A percentile compares a stretch with the other conserved stretches of the same genome.
Evolutionary conservation across 2,329 filamentous ascomycete species (phyloP).

Genomic region (Epichloe brachyelytri): DNA sequence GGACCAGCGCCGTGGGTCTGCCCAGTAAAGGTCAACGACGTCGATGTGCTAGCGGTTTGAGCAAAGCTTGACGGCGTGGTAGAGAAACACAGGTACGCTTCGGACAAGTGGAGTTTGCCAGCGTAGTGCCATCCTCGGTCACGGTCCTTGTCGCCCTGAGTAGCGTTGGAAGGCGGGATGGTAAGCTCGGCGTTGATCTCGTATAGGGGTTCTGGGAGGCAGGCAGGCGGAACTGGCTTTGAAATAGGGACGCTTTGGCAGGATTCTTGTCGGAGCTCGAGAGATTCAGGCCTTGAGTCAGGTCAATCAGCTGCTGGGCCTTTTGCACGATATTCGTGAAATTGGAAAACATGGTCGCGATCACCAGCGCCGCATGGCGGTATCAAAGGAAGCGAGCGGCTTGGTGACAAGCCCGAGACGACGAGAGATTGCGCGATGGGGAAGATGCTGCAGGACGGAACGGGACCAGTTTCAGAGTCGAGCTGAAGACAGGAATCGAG

Average conservation of each 20-base stretch:
- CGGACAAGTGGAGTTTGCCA: slow-evolving; percentile 85
- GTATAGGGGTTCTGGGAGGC: slow-evolving; percentile 80
- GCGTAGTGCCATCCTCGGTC: slow-evolving; percentile 77
- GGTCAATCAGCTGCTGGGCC: slow-evolving; percentile 90
- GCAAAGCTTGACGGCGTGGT: slow-evolving; percentile 83
- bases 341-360: slow-evolving; percentile 44
- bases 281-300: slow-evolving; percentile 62
- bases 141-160: slow-evolving; percentile 56
- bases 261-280: slow-evolving; percentile 67
- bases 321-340: slow-evolving; percentile 79
- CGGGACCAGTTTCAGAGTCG: background rate
- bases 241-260: slow-evolving; percentile 85
- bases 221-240: slow-evolving; percentile 90
- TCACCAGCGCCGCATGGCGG: slow-evolving; percentile 29
- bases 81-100: slow-evolving; percentile 92
- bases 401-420: slow-evolving; percentile 1
- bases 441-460: background rate
- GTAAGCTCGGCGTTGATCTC: slow-evolving; percentile 96
- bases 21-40: slow-evolving; percentile 76
- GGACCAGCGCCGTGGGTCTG: slow-evolving; percentile 89
- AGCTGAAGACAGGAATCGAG: background rate
- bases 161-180: slow-evolving; percentile 60
- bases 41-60: slow-evolving; percentile 62
- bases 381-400: slow-evolving; percentile 3
- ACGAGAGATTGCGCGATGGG: background rate